Evolutionary conservation across 768 basidiomycete genomes (phyloP).

Genomic region (Leccinum longicurvipes): DNA sequence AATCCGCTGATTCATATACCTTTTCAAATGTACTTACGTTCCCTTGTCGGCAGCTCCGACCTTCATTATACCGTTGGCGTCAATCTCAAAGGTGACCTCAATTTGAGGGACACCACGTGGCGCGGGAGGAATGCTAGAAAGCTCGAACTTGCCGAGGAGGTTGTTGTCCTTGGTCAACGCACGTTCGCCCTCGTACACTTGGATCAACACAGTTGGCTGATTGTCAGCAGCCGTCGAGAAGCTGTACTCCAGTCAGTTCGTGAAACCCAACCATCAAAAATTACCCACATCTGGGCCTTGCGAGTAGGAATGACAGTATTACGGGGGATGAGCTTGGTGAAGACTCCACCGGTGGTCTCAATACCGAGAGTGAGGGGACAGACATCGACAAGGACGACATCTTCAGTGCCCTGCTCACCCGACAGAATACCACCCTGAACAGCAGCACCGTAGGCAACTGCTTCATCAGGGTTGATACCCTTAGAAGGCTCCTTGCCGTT

Average conservation of each 20-base stretch:
- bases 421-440: constrained; percentile 98
- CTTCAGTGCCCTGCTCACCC: constrained; percentile 86
- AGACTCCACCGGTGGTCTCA: constrained; percentile 97
- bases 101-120: constrained; percentile 97
- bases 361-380: constrained; percentile 97
- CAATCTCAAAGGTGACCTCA: constrained; percentile 95
- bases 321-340: constrained; percentile 95
- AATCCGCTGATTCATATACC: background rate
- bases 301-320: constrained; percentile 98
- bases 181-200: constrained; percentile 97
- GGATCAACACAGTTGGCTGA: constrained; percentile 94
- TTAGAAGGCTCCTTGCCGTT: constrained; percentile 95
- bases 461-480: constrained; percentile 99
- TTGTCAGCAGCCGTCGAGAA: constrained; percentile 87
- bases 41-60: constrained; percentile 92
- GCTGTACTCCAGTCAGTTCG: constrained; percentile 21
- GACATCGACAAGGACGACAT: constrained; percentile 94
- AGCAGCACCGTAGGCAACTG: constrained; percentile 97
- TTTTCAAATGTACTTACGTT: constrained; percentile 52
- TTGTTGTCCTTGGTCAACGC: constrained; percentile 98
- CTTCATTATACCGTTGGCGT: constrained; percentile 94
- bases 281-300: constrained; percentile 83
- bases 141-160: constrained; percentile 94
- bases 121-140: constrained; percentile 88
- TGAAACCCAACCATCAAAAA: background rate